phyloP scores from a whole-genome alignment of 2,329 filamentous ascomycete species.

The Dryadomyces quercivorus region DNA sequence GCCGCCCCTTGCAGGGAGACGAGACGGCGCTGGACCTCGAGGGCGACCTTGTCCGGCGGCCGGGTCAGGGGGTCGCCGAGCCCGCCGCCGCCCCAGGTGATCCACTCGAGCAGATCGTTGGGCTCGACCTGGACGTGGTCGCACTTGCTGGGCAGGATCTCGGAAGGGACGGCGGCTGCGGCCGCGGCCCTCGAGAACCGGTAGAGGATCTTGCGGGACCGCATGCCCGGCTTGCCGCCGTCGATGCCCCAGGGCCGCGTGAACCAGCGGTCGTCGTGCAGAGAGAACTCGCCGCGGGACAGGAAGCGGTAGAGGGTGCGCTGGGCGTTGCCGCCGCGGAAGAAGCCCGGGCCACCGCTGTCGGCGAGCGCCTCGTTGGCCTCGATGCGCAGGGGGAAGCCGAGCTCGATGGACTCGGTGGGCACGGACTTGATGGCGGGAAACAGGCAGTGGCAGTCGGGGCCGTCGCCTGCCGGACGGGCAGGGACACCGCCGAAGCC shows the following conservation, averaged over 20 bases:
- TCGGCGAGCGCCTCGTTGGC: slow-evolving; percentile 33
- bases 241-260: slow-evolving; percentile 36
- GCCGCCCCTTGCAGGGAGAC: slow-evolving; percentile 29
- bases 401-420: slow-evolving; percentile 33
- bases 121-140: slow-evolving; percentile 32
- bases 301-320: slow-evolving; percentile 33
- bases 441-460: slow-evolving; percentile 37
- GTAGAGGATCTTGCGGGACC: slow-evolving; percentile 30
- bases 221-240: slow-evolving; percentile 29
- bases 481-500: slow-evolving; percentile 36
- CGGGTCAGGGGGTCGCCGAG: slow-evolving; percentile 32
- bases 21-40: slow-evolving; percentile 31
- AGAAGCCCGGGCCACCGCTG: slow-evolving; percentile 33
- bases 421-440: slow-evolving; percentile 37
- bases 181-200: slow-evolving; percentile 21
- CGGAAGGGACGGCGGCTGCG: slow-evolving; percentile 15
- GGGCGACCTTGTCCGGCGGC: slow-evolving; percentile 28
- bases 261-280: slow-evolving; percentile 36
- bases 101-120: slow-evolving; percentile 34
- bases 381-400: slow-evolving; percentile 34
- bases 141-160: slow-evolving; percentile 31
- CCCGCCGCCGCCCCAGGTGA: slow-evolving; percentile 36
- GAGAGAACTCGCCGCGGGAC: slow-evolving; percentile 29
- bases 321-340: slow-evolving; percentile 35
- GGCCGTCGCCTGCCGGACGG: slow-evolving; percentile 31